Evolutionary conservation across 495 filamentous ascomycete genomes (phyloP), one percentile per base, ranked within the genome.

Genomic region (Hypoxylon perforatum): DNA sequence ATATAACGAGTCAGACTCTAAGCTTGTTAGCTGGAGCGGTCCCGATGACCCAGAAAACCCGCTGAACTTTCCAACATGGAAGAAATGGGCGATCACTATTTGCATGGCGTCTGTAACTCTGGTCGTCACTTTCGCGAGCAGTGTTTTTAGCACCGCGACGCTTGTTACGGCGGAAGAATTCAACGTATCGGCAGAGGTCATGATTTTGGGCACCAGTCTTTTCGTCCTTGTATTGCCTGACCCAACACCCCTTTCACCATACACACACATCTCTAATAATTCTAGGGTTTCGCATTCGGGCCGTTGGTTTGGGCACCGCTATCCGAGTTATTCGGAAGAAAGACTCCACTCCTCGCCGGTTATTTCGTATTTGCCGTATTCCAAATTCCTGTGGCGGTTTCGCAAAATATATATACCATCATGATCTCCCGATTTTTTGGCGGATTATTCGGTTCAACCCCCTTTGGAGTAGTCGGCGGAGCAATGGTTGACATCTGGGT

Each of bases 261-360:
- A n/a, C n/a, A n/a, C n/a, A n/a, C n/a, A n/a, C n/a, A n/a, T n/a
- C n/a, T n/a, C n/a, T n/a, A n/a, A n/a, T n/a, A n/a, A n/a, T n/a
- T n/a, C n/a, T n/a, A n/a, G n/a, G n/a, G n/a, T n/a, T 63, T 52
- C 48, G 12, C 50, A 14, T 45, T 67, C 28, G 87, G 86, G 15
- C 87, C 87, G 19, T 55, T 85, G 6, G 47, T 82, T 25, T 90
- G 80, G 77, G 86, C 81, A 4, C 87, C 86, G 3, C 42, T 85
- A 2, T 86, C 85, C 8, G 87, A 90, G 63, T 73, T 86, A 6
- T 85, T 81, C 61, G 87, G 88, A 7, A 82, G 87, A 48, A 83
- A 80, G 30, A 50, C 74, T 12, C 87, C 87, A 3, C 1, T 85
- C 35, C 12, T 82, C 0, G 85, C 86, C 2, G 79, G 89, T 14